Base-by-base conservation (phyloP, 169 alveolate genomes). In the Eimeria tenella region DNA sequence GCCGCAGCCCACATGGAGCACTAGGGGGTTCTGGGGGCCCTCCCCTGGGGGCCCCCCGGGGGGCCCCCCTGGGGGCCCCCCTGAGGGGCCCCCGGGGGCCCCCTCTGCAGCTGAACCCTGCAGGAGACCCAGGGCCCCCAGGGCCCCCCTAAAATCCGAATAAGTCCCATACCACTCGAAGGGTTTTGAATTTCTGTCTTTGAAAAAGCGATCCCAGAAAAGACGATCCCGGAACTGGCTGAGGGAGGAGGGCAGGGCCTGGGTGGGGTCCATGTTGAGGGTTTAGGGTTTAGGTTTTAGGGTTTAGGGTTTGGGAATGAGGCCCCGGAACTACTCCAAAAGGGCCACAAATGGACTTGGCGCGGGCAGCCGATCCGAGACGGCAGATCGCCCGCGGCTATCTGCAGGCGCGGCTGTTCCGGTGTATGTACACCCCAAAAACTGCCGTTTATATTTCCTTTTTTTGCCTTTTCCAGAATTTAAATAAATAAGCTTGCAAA, bases 1-100 rank as follows among this genome's bases (percentile, higher is more conserved):
- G 74, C 90, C 90, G 90, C 90, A 81, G 75, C 90, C 90, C 13
- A 81, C 90, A 81, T 81, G 71, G 15, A 81, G 74, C 1, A 81
- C 75, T 6, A 10, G 74, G 74, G 74, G 74, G 74, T 25, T 31
- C 74, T 25, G 23, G 9, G 17, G 25, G 42, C 2, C 5, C 7
- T 5, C 10, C 21, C 42, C 9, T n/a, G 13, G 74, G 74, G 74
- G 25, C 52, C 90, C 90, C 74, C 56, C 90, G 23, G 7, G 74
- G 74, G 74, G 74, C 42, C 74, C 74, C 74, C 74, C 74, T 1
- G 17, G 25, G 42, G 9, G 25, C 0, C 42, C 10, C 21, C 42
- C 9, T 4, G 13, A 31, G 74, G 74, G 25, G 17, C 90, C 90
- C 74, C 56, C 90, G 9, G 13, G 55, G 56, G 49, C 31, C 6